These are phyloP conservation scores for Vanrija pseudolonga DNA, from an alignment of 1,284 basidiomycete species.

Conservation along the genomic window DNA sequence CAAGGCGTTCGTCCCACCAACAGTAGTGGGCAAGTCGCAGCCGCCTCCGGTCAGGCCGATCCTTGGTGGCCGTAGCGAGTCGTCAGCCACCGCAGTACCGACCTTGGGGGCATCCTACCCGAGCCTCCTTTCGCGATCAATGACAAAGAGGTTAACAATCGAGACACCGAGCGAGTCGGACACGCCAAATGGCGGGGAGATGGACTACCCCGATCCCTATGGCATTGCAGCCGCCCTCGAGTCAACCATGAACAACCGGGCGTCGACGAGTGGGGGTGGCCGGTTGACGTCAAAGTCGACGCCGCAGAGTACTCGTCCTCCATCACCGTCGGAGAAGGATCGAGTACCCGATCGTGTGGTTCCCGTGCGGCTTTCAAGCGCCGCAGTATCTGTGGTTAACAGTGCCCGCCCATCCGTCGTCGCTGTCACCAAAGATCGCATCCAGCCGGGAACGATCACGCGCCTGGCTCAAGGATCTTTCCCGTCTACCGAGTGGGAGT, in stretches of 20 bases:
- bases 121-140: neutral
- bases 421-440: slow-evolving; percentile 1
- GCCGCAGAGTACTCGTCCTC: slow-evolving; percentile 15
- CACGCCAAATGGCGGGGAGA: slow-evolving; percentile 8
- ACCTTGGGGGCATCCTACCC: neutral
- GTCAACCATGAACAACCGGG: neutral
- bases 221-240: slow-evolving; percentile 20
- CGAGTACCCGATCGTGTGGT: neutral
- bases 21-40: neutral
- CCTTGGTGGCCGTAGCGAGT: neutral
- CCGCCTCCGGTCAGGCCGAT: neutral
- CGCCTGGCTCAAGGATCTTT: slow-evolving; percentile 10
- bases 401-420: slow-evolving; percentile 11
- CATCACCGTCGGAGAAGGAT: slow-evolving; percentile 1
- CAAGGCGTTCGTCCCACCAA: slow-evolving; percentile 21
- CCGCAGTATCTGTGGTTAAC: neutral
- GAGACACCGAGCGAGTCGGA: slow-evolving; percentile 11
- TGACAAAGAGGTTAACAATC: slow-evolving; percentile 5
- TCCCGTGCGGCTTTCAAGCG: neutral
- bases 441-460: slow-evolving; percentile 6
- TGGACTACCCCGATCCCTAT: slow-evolving; percentile 31
- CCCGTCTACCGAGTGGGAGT: slow-evolving; percentile 8
- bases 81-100: neutral
- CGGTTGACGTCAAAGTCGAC: slow-evolving; percentile 8
- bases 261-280: neutral